A percentile compares a stretch with the other conserved stretches of the same genome.
Conservation (phyloP, 306 rosid genomes). For the Medicago lupulina region DNA sequence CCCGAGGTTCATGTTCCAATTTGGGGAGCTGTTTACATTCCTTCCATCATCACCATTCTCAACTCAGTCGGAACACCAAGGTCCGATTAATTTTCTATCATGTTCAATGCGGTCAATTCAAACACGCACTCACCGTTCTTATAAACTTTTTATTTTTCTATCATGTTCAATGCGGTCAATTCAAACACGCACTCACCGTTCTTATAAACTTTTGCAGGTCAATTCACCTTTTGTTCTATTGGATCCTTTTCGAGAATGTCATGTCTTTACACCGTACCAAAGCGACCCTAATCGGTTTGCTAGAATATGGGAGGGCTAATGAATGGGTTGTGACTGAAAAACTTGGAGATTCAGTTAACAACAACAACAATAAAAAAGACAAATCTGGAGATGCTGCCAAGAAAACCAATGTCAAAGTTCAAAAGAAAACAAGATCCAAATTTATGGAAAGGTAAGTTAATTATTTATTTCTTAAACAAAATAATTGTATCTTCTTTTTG, state of each 20-base stretch:
- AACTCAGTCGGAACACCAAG: slow-evolving; percentile 99
- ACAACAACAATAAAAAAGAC: slow-evolving; percentile 60
- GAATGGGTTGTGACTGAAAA: slow-evolving; percentile 99
- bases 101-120: neutral
- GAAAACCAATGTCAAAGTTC: slow-evolving; percentile 61
- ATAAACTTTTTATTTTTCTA: slow-evolving; percentile 4
- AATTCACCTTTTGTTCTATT: slow-evolving; percentile 89
- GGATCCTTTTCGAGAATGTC: slow-evolving; percentile 98
- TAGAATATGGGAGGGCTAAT: slow-evolving; percentile 85
- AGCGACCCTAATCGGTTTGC: slow-evolving; percentile 83
- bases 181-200: neutral
- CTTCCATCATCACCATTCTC: slow-evolving; percentile 93
- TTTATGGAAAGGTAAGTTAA: slow-evolving; percentile 69
- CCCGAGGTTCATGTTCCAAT: slow-evolving; percentile 98
- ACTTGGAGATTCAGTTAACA: slow-evolving; percentile 81
- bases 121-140: neutral
- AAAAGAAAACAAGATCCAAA: slow-evolving; percentile 65
- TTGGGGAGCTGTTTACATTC: slow-evolving; percentile 99
- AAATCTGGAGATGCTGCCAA: slow-evolving; percentile 79
- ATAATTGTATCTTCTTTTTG: slow-evolving; percentile 28
- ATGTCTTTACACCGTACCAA: slow-evolving; percentile 99
- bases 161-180: neutral
- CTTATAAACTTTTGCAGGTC: slow-evolving; percentile 60
- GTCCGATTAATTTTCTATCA: slow-evolving; percentile 44
- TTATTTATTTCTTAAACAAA: neutral